Evolutionary conservation across 352 stramenopile genomes (phyloP), one percentile per base, ranked within the genome.

Genomic region (Phytophthora idaei): DNA sequence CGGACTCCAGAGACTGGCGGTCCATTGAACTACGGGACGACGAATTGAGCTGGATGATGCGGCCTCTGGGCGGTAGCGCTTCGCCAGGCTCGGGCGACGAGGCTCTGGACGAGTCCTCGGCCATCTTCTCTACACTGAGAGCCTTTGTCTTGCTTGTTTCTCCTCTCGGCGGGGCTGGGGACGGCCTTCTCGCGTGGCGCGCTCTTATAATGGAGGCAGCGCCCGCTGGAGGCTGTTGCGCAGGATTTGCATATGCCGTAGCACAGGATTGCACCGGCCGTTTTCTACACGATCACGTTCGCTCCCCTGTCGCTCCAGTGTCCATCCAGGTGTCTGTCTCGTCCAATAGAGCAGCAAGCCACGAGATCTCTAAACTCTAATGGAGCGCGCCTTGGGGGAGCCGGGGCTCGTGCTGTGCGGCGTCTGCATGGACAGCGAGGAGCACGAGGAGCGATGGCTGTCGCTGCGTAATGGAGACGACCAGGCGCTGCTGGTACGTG

Each of bases 351-450:
- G 44, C 32, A 45, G 29, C 4, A 27, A 14, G 55, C 55, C 55
- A 58, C 52, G 25, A 17, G 37, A 61, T 60, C 41, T 17, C 21
- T 4, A 1, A 25, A 58, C 28, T 78, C 64, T 53, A 45, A 77
- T 90, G 51, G 67, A 72, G 49, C 77, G 78, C 34, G 60, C 63
- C 52, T 76, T 90, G 11, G 67, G 67, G 25, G 71, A 76, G 25
- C 84, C 84, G 34, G 52, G 73, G 74, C 81, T 92, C 31, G 81
- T 90, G 60, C 77, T 92, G 31, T 92, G 84, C 67, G 64, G 61
- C 27, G 53, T 44, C 34, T 92, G 84, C 54, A 73, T 83, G 51
- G 54, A 76, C 0, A 60, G 62, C 31, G 64, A 72, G 27, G 71
- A 74, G 31, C 64, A 78, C 41, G 71, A 76, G 47, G 49, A 32